Evolutionary conservation across 345 rosid genomes (phyloP), one percentile per base, ranked within the genome.

Genomic region (Arabis alpina): DNA sequence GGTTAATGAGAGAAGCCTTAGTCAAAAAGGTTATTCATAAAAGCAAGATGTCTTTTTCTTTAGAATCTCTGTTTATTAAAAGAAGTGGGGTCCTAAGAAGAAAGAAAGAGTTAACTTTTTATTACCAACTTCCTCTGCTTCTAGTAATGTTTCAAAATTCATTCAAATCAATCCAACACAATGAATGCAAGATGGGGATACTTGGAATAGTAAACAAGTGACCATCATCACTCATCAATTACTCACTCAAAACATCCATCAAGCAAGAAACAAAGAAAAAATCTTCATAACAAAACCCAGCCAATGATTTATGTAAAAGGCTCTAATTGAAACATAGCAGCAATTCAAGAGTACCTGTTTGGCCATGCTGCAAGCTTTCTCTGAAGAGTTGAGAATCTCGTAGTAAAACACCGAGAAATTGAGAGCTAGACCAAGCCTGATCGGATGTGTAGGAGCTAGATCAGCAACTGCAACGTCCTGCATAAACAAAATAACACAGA

Each of bases 381-480:
- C 91, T 1, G 91, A 82, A 53, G 91, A 86, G 50, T 84, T 86
- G 76, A 86, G 77, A 57, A 86, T 86, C 83, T 86, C 88, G 27
- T 86, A 86, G 77, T 86, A 86, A 73, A 86, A 86, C 66, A 86
- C 91, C 0, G 91, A 86, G 81, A 86, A 86, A 78, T 86, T 86
- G 43, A 86, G 79, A 16, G 92, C 92, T 56, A 87, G 59, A 54
- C 92, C 92, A 44, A 87, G 77, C 61, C 92, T 81, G 53, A 87
- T 84, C 27, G 92, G 92, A 77, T 84, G 92, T 40, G 92, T 87
- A 53, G 92, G 89, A 2, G 92, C 75, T 61, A 87, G 80, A 72
- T 87, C 92, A 68, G 89, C 58, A 64, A 40, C 76, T 15, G 92
- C 92, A 73, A 82, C 81, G 28, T 87, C 92, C 91, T 87, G 42